These are phyloP conservation scores for Litsea cubeba DNA, from an alignment of 164 flowering plant species.

Conservation along the genomic window DNA sequence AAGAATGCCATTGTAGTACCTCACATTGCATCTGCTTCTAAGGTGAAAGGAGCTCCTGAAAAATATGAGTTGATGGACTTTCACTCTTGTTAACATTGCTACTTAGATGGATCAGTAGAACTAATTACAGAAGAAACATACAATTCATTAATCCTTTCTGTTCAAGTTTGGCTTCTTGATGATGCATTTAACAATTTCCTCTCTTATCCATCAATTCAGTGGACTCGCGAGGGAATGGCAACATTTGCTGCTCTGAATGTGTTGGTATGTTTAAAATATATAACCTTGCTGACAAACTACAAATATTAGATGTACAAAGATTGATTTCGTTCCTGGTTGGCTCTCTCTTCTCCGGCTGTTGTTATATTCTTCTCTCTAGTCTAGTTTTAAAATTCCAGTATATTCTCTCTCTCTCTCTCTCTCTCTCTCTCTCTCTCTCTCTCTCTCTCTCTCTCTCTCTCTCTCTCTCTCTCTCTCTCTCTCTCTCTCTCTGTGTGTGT, in stretches of 20 bases:
- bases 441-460: too few relatives aligned
- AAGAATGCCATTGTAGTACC: conserved; percentile 92
- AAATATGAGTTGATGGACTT: not conserved
- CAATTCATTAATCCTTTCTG: not conserved
- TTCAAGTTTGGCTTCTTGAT: not conserved
- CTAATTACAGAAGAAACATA: not conserved
- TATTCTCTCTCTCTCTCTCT: too few relatives aligned
- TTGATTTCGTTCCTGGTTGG: not conserved
- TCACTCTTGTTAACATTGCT: not conserved
- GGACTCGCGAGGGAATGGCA: conserved; percentile 99
- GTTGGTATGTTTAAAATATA: conserved; percentile 42
- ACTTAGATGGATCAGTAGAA: not conserved
- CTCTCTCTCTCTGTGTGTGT: rapidly evolving
- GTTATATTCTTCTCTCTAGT: too few relatives aligned
- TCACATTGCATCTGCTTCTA: conserved; percentile 97
- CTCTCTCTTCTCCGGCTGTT: rapidly evolving
- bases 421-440: too few relatives aligned
- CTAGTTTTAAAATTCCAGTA: too few relatives aligned
- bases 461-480: too few relatives aligned
- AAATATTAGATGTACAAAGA: not conserved
- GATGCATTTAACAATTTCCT: not conserved
- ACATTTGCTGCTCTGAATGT: conserved; percentile 92
- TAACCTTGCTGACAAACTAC: not conserved
- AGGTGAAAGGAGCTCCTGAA: conserved; percentile 40
- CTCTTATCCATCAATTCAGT: conserved; percentile 33